phyloP scores from a whole-genome alignment of 257 asterid species.

The Plantago ovata region DNA sequence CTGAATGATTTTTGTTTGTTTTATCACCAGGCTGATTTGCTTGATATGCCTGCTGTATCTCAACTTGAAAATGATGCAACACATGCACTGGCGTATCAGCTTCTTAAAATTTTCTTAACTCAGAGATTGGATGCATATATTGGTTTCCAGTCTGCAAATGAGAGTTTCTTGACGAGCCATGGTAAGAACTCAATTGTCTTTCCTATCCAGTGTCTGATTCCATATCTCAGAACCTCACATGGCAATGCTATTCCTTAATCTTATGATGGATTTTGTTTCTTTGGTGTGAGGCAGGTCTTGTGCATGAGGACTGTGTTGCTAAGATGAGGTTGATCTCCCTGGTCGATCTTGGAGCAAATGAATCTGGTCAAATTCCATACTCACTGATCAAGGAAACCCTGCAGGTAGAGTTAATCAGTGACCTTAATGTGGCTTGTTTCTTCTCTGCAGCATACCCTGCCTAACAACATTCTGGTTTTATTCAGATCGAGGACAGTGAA shows the following conservation, averaged over 20 bases:
- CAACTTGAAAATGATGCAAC: constrained; percentile 81
- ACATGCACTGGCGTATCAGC: constrained; percentile 61
- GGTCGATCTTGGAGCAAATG: constrained; percentile 66
- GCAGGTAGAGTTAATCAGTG: constrained; percentile 37
- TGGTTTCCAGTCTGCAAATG: constrained; percentile 64
- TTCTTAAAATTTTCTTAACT: constrained; percentile 73
- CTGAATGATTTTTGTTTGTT: constrained; percentile 5
- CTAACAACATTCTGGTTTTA: background rate
- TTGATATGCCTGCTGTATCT: constrained; percentile 74
- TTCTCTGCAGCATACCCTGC: background rate
- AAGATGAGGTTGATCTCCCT: constrained; percentile 90
- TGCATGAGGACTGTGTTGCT: constrained; percentile 76
- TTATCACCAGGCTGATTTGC: constrained; percentile 62
- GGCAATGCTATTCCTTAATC: background rate
- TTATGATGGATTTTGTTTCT: constrained; percentile 17
- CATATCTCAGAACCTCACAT: background rate
- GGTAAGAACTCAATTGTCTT: constrained; percentile 36
- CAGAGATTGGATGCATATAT: constrained; percentile 79
- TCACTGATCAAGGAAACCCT: constrained; percentile 70
- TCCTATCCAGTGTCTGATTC: background rate
- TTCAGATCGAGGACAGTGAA: constrained; percentile 71
- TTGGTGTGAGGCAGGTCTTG: constrained; percentile 54
- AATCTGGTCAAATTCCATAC: constrained; percentile 71
- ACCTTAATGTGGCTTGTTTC: constrained; percentile 13
- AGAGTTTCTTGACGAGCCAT: constrained; percentile 45